phyloP scores from a whole-genome alignment of 148 eudicot species.

The Silene uniflora region DNA sequence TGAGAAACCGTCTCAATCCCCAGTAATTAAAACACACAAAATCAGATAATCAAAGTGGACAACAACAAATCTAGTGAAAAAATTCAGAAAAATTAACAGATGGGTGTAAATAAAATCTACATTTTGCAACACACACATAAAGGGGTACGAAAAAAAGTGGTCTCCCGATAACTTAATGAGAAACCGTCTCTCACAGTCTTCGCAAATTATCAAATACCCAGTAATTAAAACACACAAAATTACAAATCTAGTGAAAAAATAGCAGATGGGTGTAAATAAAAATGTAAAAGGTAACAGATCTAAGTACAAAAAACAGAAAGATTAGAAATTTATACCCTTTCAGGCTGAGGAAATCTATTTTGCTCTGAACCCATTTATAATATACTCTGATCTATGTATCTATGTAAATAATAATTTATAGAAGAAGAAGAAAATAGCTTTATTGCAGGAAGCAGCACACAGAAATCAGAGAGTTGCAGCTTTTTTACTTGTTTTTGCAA shows the following conservation, averaged over 20 bases:
- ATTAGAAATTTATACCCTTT: conserved; percentile 40
- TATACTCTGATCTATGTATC: too few species aligned
- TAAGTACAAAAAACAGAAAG: neutral
- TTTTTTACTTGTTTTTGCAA: neutral
- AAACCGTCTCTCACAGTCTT: too few species aligned
- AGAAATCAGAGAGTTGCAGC: neutral
- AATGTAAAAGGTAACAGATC: neutral
- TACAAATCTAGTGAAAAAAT: conserved; percentile 6
- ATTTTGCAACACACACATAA: neutral
- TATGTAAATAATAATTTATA: neutral
- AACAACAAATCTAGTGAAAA: too few species aligned
- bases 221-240: conserved; percentile 1
- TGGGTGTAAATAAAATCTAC: too few species aligned
- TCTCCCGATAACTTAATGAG: too few species aligned
- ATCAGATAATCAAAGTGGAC: too few species aligned
- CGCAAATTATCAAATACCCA: neutral
- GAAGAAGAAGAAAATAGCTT: neutral
- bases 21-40: too few species aligned
- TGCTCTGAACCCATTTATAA: conserved; percentile 60
- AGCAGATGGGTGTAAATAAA: conserved; percentile 4
- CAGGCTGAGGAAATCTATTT: conserved; percentile 56
- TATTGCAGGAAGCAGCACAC: neutral
- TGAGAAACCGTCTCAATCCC: too few species aligned
- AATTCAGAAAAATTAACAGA: too few species aligned
- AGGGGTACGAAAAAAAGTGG: too few species aligned